A percentile compares a stretch with the other conserved stretches of the same genome.
These are phyloP conservation scores for Cystofilobasidium bisporidii DNA, from an alignment of 768 basidiomycete species.

Conservation along the genomic window DNA sequence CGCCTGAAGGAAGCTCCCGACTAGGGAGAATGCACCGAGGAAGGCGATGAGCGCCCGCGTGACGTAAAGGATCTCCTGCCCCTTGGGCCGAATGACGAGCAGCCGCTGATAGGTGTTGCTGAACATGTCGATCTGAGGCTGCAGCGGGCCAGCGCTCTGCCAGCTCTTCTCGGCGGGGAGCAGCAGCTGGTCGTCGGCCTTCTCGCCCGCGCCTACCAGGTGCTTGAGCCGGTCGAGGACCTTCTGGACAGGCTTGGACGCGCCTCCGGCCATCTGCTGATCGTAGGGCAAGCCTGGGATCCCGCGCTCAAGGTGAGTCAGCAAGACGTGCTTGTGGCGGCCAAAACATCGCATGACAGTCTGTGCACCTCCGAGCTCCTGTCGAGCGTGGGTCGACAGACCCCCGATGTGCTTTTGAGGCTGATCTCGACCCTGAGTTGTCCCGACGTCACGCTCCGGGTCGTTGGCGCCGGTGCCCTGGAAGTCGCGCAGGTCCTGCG, in stretches of 20 bases:
- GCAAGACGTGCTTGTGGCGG: too few species aligned
- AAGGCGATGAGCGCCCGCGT: constrained; percentile 10
- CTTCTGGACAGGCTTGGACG: not conserved
- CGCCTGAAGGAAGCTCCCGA: too few species aligned
- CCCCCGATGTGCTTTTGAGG: not conserved
- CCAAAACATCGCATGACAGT: too few species aligned
- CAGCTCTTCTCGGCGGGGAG: not conserved
- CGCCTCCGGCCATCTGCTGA: not conserved
- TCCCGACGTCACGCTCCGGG: not conserved
- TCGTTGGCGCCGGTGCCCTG: not conserved
- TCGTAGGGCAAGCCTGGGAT: not conserved
- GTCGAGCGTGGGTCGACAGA: not conserved
- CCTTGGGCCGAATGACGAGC: constrained; percentile 13
- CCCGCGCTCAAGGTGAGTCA: not conserved
- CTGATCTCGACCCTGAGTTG: not conserved
- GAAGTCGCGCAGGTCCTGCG: not conserved
- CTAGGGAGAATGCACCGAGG: constrained; percentile 10
- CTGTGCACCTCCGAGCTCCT: not conserved
- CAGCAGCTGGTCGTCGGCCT: constrained; percentile 1
- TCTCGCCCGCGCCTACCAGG: not conserved
- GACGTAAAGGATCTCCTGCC: constrained; percentile 14
- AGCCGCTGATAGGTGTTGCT: constrained; percentile 10
- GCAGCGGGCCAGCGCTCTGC: not conserved
- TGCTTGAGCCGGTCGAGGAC: constrained; percentile 1
- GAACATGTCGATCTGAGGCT: constrained; percentile 5